Percentiles rank a stretch among this genome's conserved stretches.
These are phyloP conservation scores for Tanozyma kutaoensis DNA, from an alignment of 805 yeast species.

Conservation along the genomic window DNA sequence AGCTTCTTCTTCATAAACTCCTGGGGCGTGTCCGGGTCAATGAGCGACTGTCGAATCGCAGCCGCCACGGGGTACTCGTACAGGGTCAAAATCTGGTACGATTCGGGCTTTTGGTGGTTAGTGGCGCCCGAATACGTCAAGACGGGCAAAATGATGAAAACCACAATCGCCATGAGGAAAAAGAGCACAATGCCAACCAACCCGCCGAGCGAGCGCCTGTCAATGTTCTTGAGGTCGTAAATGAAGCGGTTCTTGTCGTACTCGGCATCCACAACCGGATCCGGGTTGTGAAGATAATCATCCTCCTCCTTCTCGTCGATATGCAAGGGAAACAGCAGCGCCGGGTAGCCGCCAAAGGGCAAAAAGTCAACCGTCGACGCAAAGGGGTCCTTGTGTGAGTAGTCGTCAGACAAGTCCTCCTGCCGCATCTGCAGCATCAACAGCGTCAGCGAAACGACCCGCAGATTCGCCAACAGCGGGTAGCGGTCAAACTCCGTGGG, in stretches of 20 bases:
- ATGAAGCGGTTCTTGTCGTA: constrained; percentile 59
- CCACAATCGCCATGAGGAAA: constrained; percentile 44
- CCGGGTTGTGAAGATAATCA: constrained; percentile 92
- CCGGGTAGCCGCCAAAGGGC: constrained; percentile 97
- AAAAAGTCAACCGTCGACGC: constrained; percentile 49
- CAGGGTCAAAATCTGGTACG: constrained; percentile 34
- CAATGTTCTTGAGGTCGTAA: constrained; percentile 55
- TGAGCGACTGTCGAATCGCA: constrained; percentile 40
- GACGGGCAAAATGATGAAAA: constrained; percentile 74
- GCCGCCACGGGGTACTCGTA: constrained; percentile 45
- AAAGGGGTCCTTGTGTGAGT: constrained; percentile 12
- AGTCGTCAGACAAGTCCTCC: constrained; percentile 4
- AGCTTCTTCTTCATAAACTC: neutral
- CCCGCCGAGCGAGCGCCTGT: constrained; percentile 48
- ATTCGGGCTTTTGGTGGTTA: constrained; percentile 11
- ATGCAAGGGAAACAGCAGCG: constrained; percentile 77
- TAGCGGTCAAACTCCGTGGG: constrained; percentile 50
- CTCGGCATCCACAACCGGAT: constrained; percentile 83
- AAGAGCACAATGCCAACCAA: constrained; percentile 46
- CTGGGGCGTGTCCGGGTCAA: constrained; percentile 1
- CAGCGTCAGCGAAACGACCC: constrained; percentile 32
- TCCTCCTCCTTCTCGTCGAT: constrained; percentile 92
- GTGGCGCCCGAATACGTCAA: constrained; percentile 69
- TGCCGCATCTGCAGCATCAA: constrained; percentile 1
- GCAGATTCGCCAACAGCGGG: constrained; percentile 46